Conservation (phyloP, 441 rosid species). For the Adansonia gregorii region DNA sequence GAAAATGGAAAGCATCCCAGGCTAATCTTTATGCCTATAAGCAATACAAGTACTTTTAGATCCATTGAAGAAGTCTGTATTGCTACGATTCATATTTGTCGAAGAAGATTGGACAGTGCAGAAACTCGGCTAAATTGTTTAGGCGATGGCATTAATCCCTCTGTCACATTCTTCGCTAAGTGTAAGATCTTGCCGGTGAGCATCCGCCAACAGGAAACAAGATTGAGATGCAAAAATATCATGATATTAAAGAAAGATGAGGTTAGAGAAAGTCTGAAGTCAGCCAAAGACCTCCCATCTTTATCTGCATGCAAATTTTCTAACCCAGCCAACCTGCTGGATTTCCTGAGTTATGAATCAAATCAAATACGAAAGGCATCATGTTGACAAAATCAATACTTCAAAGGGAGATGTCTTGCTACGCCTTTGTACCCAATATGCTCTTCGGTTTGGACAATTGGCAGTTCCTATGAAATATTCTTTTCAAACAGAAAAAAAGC, state of each 20-base stretch:
- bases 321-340: background rate
- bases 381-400: background rate
- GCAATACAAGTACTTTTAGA: background rate
- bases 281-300: background rate
- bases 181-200: background rate
- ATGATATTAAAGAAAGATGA: background rate
- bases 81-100: background rate
- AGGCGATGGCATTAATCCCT: background rate
- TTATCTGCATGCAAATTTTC: background rate
- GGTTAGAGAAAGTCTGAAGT: background rate
- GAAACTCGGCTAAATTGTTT: background rate
- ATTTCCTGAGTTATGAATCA: background rate
- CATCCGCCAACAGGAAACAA: background rate
- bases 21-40: background rate
- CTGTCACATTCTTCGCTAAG: background rate
- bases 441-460: background rate
- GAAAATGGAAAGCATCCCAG: background rate
- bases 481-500: background rate
- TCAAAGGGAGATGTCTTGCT: background rate
- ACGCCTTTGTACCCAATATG: background rate
- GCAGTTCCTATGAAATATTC: background rate
- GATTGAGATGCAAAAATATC: background rate
- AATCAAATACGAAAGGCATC: background rate
- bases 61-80: background rate
- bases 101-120: background rate